Evolutionary conservation across 179 eudicot species (phyloP).

Genomic region (Pouteria campechiana): DNA sequence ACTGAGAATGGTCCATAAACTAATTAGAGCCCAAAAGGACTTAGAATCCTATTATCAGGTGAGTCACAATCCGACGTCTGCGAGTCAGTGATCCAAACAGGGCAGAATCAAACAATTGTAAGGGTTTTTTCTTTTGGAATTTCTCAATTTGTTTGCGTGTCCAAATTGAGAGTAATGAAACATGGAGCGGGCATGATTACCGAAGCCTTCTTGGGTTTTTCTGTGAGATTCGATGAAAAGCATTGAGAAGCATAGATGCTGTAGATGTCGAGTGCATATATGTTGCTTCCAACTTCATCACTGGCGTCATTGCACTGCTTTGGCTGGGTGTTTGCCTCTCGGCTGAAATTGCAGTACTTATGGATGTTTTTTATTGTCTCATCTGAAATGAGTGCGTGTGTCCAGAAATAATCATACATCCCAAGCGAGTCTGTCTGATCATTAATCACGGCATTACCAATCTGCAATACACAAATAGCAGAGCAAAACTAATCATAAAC

Average conservation of each 20-base stretch:
- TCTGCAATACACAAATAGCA: too few relatives aligned
- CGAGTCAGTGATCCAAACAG: too few relatives aligned
- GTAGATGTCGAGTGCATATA: constrained; percentile 30
- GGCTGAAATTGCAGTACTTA: constrained; percentile 33
- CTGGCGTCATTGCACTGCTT: constrained; percentile 13
- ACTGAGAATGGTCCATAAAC: too few relatives aligned
- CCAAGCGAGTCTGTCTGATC: constrained; percentile 45
- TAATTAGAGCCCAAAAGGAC: too few relatives aligned
- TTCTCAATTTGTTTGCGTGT: too few relatives aligned
- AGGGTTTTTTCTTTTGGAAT: too few relatives aligned
- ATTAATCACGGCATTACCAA: constrained; percentile 78
- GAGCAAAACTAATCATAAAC: too few relatives aligned
- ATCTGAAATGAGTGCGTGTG: constrained; percentile 57
- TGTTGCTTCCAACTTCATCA: constrained; percentile 3
- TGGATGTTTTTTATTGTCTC: constrained; percentile 22
- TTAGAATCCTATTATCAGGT: too few relatives aligned
- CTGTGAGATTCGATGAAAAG: constrained; percentile 18
- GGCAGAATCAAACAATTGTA: too few relatives aligned
- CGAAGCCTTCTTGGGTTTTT: constrained; percentile 28
- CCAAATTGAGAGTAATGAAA: too few relatives aligned
- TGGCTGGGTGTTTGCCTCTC: not conserved
- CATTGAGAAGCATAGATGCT: constrained; percentile 55
- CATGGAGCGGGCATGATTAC: constrained; percentile 17
- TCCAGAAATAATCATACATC: constrained; percentile 43
- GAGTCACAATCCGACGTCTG: too few relatives aligned